A percentile compares a stretch with the other conserved stretches of the same genome.
Conservation (phyloP, 2,329 filamentous ascomycete genomes). For the Diplodia intermedia region DNA sequence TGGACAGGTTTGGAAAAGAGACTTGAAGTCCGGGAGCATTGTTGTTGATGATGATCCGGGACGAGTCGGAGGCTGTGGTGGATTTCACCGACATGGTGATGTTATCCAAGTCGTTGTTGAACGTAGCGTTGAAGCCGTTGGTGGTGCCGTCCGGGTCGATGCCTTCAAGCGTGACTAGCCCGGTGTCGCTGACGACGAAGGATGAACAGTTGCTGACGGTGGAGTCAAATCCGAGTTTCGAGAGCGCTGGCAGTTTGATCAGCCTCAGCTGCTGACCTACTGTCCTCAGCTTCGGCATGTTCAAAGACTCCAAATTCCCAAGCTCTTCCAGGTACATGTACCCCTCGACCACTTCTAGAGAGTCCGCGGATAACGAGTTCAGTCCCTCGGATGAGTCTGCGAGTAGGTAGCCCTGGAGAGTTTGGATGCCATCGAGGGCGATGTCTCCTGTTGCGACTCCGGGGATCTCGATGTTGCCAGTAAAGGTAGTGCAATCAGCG, state of each 20-base stretch:
- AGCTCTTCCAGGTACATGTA: conserved; percentile 1
- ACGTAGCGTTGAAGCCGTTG: conserved; percentile 7
- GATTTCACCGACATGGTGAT: conserved; percentile 1
- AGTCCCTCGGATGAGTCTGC: background rate
- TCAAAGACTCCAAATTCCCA: background rate
- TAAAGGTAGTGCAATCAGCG: background rate
- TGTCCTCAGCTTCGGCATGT: background rate
- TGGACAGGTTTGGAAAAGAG: background rate
- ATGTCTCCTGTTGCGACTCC: background rate
- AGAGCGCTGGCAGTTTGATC: background rate
- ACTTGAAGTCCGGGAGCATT: background rate
- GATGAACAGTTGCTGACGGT: background rate
- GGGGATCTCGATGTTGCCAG: background rate
- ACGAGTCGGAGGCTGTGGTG: background rate
- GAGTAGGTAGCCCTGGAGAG: background rate
- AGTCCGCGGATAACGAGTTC: background rate
- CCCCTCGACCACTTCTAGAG: background rate
- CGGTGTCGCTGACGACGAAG: background rate
- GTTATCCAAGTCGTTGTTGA: background rate
- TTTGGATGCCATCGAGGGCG: background rate
- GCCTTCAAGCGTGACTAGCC: background rate
- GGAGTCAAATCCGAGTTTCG: background rate
- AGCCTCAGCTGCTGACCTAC: background rate
- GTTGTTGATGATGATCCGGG: background rate
- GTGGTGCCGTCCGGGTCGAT: background rate